Evolutionary conservation across 1,139 yeast genomes (phyloP), one percentile per base, ranked within the genome.

Genomic region (Pichia sp.): DNA sequence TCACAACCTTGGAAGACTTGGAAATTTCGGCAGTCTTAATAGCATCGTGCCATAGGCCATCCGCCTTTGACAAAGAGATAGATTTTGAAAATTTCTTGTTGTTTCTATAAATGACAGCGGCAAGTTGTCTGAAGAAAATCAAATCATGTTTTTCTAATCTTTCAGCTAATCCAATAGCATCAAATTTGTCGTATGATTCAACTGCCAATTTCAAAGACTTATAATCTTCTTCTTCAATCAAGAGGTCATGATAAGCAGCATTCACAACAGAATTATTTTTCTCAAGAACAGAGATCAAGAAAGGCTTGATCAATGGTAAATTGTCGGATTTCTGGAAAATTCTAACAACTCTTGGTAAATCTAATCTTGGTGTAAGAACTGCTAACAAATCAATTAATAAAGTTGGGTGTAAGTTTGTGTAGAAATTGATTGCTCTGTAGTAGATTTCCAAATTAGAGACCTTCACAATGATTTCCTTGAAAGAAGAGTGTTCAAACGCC

Each of bases 211-310:
- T 78, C 60, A 91, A 72, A 14, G 95, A 81, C 66, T 86, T 85
- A 71, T 91, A 79, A 62, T 91, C 97, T 64, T 88, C 95, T 66
- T 91, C 98, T 68, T 91, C 99, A 50, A 91, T 88, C 65, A 93
- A 74, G 59, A 91, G 68, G 56, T 89, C 96, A 60, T 91, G 97
- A 67, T 91, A 89, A 20, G 98, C 98, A 54, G 83, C 79, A 66
- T 91, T 91, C 37, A 91, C 97, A 47, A 89, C 80, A 15, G 91
- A 79, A 60, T 85, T 80, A 68, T 91, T 93, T 72, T 86, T 89
- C 40, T 78, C 83, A 65, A 91, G 79, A 8, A 91, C 96, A 40
- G 93, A 84, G 50, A 88, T 84, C 64, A 91, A 74, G 69, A 91
- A 91, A 53, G 96, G 94, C 67, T 89, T 89, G 64, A 91, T 84